Evolutionary conservation across 306 rosid genomes (phyloP).

Genomic region (Trichosanthes truncata): DNA sequence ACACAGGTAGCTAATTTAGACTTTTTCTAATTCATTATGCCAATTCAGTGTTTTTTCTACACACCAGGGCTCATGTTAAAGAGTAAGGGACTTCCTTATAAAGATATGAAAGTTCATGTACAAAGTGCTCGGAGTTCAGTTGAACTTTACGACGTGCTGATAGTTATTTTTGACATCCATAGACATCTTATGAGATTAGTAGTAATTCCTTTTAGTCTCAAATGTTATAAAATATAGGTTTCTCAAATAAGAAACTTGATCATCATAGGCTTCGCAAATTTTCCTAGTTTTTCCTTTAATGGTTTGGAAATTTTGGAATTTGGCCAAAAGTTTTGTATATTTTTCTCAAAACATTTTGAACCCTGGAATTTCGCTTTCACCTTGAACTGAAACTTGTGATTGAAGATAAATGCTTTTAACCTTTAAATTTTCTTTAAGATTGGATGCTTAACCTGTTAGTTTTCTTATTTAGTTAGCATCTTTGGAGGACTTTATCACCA

Average conservation of each 20-base stretch:
- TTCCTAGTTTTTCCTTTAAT: not conserved
- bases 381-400: not conserved
- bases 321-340: not conserved
- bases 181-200: slow-evolving; percentile 77
- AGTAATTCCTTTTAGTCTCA: not conserved
- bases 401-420: not conserved
- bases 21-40: not conserved
- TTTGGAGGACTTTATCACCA: not conserved
- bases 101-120: slow-evolving; percentile 79
- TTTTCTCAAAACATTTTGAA: not conserved
- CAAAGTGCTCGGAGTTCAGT: slow-evolving; percentile 96
- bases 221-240: not conserved
- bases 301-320: not conserved
- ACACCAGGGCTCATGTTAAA: slow-evolving; percentile 80
- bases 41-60: slow-evolving; percentile 84
- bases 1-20: not conserved
- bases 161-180: slow-evolving; percentile 84
- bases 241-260: not conserved
- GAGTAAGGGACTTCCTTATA: slow-evolving; percentile 51
- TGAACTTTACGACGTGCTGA: slow-evolving; percentile 66
- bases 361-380: not conserved
- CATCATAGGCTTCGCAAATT: not conserved
- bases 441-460: not conserved
- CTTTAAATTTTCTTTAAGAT: not conserved
- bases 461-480: not conserved